These are phyloP conservation scores for Alternaria sp. DNA, from an alignment of 2,329 filamentous ascomycete species.

Conservation along the genomic window DNA sequence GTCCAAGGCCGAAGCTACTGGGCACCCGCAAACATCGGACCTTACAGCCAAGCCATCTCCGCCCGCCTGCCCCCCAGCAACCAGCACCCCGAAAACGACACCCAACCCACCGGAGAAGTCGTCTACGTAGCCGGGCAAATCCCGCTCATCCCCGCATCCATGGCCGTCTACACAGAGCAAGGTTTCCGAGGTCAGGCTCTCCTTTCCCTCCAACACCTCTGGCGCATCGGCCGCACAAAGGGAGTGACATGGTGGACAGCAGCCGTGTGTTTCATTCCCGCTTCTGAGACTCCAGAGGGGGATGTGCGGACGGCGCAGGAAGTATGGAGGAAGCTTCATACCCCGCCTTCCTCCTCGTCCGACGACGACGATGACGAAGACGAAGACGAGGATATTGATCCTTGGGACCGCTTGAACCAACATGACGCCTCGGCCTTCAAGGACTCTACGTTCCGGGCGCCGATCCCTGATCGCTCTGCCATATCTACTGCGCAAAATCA, in stretches of 20 bases:
- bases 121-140: conserved; percentile 89
- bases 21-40: conserved; percentile 97
- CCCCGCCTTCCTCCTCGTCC: background rate
- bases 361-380: conserved; percentile 12
- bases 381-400: conserved; percentile 60
- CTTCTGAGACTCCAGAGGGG: conserved; percentile 7
- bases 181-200: conserved; percentile 65
- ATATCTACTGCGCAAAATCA: background rate
- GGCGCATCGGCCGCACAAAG: conserved; percentile 77
- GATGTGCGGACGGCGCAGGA: conserved; percentile 48
- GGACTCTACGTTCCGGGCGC: conserved; percentile 34
- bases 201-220: conserved; percentile 86
- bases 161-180: conserved; percentile 61
- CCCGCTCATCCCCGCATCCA: conserved; percentile 79
- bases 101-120: conserved; percentile 31
- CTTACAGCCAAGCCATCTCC: conserved; percentile 88
- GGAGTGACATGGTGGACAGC: conserved; percentile 76
- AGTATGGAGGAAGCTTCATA: conserved; percentile 52
- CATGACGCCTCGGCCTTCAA: conserved; percentile 54
- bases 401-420: conserved; percentile 69
- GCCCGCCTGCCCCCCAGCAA: conserved; percentile 49
- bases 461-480: conserved; percentile 51
- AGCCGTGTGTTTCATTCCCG: conserved; percentile 63
- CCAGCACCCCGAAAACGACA: conserved; percentile 15
- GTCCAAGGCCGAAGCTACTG: conserved; percentile 95